Evolutionary conservation across 768 basidiomycete species (phyloP), one percentile per base, ranked within the genome.

Genomic region (Amanita rubescens): DNA sequence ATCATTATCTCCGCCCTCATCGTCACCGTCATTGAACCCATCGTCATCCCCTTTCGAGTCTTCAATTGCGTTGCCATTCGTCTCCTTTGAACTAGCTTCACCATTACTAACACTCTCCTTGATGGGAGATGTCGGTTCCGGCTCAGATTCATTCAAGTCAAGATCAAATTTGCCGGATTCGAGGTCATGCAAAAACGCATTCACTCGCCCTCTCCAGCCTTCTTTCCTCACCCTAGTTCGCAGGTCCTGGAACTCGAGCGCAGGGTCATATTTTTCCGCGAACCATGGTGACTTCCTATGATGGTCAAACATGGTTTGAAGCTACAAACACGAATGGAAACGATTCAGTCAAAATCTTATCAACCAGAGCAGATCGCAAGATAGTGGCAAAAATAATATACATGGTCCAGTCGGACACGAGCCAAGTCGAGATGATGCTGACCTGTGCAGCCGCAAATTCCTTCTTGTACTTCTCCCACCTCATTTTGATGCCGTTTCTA

Each of bases 271-370:
- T 68, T 91, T 90, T 76, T 97, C 94, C 53, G 84, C 81, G 75
- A 96, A 97, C 94, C 94, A 97, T 12, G 92, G 87, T n/a, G 90
- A 91, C 64, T 87, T 86, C 71, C 85, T 82, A 74, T 97, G 94
- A 70, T 92, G 88, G 32, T 96, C 88, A 78, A 92, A 96, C 79
- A 97, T 87, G 54, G 88, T 87, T 75, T 91, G 90, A 64, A 95
- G 82, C 94, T 97, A 78, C 67, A 77, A 42, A 72, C 70, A 73
- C 68, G 69, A 60, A 49, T 57, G 50, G 55, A 63, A 64, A 57
- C 54, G 45, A 63, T 74, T 70, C 64, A 72, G 67, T 65, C 55
- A 58, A 30, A 48, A 58, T 59, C 57, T 58, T 59, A 39, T 55
- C 15, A 56, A 54, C 50, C 52, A 65, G 47, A 62, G 44, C 47